Conservation (phyloP, 108 stramenopile species). For the Nitzschia palea region DNA sequence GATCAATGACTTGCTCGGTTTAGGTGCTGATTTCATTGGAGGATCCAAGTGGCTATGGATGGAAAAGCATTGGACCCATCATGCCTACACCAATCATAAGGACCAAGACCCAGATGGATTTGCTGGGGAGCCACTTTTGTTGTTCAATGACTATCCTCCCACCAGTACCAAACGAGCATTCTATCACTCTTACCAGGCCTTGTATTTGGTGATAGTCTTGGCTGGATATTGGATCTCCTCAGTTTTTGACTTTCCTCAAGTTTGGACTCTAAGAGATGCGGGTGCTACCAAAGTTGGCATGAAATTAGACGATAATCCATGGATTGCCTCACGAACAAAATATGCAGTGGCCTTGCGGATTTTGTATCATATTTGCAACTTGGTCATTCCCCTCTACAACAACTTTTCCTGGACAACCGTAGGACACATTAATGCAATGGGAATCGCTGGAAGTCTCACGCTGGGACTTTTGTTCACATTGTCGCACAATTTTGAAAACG, state of each 20-base stretch:
- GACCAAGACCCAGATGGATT: constrained; percentile 82
- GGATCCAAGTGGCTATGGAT: constrained; percentile 89
- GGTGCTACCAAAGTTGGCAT: constrained; percentile 71
- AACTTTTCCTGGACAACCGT: constrained; percentile 45
- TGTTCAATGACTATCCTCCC: constrained; percentile 81
- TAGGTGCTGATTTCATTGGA: constrained; percentile 89
- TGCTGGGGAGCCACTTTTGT: constrained; percentile 82
- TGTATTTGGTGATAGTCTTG: constrained; percentile 67
- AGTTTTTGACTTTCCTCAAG: constrained; percentile 75
- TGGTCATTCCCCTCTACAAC: constrained; percentile 66
- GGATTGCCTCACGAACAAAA: constrained; percentile 56
- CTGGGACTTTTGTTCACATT: constrained; percentile 84
- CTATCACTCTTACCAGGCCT: constrained; percentile 74
- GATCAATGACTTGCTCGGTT: constrained; percentile 83
- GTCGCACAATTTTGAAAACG: constrained; percentile 94
- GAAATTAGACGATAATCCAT: constrained; percentile 69
- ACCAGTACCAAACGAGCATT: constrained; percentile 66
- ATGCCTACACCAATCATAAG: constrained; percentile 82
- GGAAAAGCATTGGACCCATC: constrained; percentile 90
- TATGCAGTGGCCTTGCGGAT: constrained; percentile 60
- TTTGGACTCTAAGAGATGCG: constrained; percentile 65
- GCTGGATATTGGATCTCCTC: constrained; percentile 80
- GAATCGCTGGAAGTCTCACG: constrained; percentile 64
- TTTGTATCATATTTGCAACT: constrained; percentile 66
- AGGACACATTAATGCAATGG: constrained; percentile 77